These are phyloP conservation scores for Chiua virens DNA, from an alignment of 768 basidiomycete genomes.

Conservation along the genomic window DNA sequence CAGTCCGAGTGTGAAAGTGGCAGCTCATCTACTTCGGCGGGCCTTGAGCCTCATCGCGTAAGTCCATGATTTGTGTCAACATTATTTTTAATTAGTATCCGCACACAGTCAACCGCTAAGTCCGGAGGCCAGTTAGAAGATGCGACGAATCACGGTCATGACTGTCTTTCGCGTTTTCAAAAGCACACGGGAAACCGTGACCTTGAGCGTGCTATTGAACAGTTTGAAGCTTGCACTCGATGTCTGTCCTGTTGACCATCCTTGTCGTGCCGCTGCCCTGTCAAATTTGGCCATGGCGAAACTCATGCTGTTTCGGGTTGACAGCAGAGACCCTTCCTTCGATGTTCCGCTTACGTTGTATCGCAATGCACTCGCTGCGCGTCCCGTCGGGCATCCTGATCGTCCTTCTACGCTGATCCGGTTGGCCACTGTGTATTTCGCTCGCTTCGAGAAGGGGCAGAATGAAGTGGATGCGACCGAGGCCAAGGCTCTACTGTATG, in stretches of 20 bases:
- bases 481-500: neutral
- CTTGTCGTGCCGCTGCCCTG: conserved; percentile 2
- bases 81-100: neutral
- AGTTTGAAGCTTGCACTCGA: neutral
- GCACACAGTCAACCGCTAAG: neutral
- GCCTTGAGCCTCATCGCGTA: neutral
- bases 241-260: conserved; percentile 4
- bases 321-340: neutral
- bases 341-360: neutral
- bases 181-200: neutral
- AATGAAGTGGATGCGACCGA: neutral
- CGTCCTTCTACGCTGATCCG: conserved; percentile 1
- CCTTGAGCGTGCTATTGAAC: neutral
- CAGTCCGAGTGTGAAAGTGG: neutral
- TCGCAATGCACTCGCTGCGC: neutral
- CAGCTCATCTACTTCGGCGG: neutral
- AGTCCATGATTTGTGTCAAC: neutral
- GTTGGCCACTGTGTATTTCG: neutral
- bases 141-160: neutral
- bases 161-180: neutral
- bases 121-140: neutral
- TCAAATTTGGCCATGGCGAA: conserved; percentile 4
- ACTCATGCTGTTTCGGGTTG: neutral
- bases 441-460: neutral
- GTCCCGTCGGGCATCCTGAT: neutral